Evolutionary conservation across 2,329 filamentous ascomycete genomes (phyloP), one percentile per base, ranked within the genome.

Genomic region (Xylariaceae sp.): DNA sequence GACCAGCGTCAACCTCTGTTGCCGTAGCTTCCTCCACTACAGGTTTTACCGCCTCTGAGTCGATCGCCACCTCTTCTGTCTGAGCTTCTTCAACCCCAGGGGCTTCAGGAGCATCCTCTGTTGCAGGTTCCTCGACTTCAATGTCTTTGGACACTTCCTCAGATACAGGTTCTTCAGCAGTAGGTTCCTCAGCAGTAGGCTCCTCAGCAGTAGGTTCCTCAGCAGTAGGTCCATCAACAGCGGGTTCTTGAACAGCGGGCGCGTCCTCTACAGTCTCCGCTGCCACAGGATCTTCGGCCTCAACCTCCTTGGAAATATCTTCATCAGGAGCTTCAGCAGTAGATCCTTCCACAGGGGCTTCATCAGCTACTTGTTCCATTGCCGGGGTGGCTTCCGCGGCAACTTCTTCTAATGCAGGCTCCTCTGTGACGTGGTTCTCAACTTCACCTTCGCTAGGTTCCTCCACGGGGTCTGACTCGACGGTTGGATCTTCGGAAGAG

Each of bases 341-440:
- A 45, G 44, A 30, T 19, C 56, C 50, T 15, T 54, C 44, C 6
- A 22, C 39, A 40, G 27, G 9, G 2, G 45, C 17, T 17, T 44
- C 5, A 15, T 51, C 44, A n/a, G 5, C 32, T 12, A 9, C n/a
- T 11, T n/a, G 11, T 22, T 44, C 35, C 11, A 35, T 39, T 5
- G 30, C n/a, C 15, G 15, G 9, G 35, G 33, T 27, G 31, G 38
- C 49, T n/a, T 44, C 27, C 11, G 6, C 27, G 31, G 12, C 11
- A 27, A 17, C 35, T 14, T 45, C 38, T 17, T 18, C 38, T 18
- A 5, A 6, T 7, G 42, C 9, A 44, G 42, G 6, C 6, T 46
- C 41, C 39, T 47, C 54, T 7, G 39, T 43, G 19, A 48, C 31
- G 45, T 50, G 18, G 35, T 52, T 48, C 27, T 56, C 51, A 27